Conservation (phyloP, 2,329 filamentous ascomycete species). For the Lachnellula occidentalis region DNA sequence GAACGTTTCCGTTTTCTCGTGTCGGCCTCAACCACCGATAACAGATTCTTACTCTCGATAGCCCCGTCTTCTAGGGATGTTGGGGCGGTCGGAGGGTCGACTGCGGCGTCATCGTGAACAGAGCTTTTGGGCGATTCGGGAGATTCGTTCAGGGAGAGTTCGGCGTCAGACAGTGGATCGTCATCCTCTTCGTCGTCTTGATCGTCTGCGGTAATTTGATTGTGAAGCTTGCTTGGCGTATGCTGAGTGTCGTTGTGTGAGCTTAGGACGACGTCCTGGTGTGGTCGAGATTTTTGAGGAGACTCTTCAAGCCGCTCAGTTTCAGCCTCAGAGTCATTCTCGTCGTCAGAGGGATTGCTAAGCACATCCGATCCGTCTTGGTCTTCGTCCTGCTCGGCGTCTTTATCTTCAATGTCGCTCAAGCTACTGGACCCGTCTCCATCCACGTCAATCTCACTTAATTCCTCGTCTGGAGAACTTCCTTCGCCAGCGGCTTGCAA, state of each 20-base stretch:
- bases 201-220: constrained; percentile 43
- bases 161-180: constrained; percentile 29
- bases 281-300: constrained; percentile 59
- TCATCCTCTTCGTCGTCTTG: constrained; percentile 37
- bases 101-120: constrained; percentile 36
- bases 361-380: constrained; percentile 35
- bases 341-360: constrained; percentile 43
- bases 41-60: constrained; percentile 22
- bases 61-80: constrained; percentile 32
- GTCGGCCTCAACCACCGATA: constrained; percentile 22
- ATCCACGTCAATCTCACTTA: constrained; percentile 37
- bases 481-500: constrained; percentile 25
- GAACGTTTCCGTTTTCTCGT: constrained; percentile 35
- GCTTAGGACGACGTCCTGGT: constrained; percentile 55
- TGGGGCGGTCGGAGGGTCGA: constrained; percentile 26
- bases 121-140: constrained; percentile 31
- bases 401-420: constrained; percentile 83
- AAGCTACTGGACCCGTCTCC: constrained; percentile 83
- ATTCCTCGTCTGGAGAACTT: constrained; percentile 23
- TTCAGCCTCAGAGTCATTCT: constrained; percentile 78
- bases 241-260: constrained; percentile 51
- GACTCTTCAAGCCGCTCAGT: constrained; percentile 89
- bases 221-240: constrained; percentile 72
- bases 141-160: constrained; percentile 34
- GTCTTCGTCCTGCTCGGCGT: constrained; percentile 57